These are phyloP conservation scores for Ophiostoma himal-ulmi DNA, from an alignment of 2,329 filamentous ascomycete genomes.

Conservation along the genomic window DNA sequence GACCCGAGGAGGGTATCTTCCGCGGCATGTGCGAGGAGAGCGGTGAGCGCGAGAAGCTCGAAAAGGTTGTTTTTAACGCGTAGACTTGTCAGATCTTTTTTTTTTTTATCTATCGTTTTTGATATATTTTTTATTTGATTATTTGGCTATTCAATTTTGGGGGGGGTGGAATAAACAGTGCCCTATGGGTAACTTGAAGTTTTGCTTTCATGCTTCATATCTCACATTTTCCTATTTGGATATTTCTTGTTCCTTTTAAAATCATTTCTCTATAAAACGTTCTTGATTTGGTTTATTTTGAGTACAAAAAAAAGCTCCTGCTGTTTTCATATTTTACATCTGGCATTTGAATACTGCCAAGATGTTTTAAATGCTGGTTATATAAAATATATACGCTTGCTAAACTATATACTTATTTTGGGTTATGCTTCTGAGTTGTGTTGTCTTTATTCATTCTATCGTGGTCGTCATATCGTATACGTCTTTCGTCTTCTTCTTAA, in stretches of 20 bases:
- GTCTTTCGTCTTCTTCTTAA: not conserved
- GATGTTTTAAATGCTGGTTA: not conserved
- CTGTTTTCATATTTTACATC: not conserved
- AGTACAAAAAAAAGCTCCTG: not conserved
- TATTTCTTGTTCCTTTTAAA: not conserved
- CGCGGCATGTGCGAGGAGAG: constrained; percentile 58
- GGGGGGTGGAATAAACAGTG: not conserved
- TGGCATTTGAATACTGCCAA: no score
- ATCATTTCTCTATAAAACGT: not conserved
- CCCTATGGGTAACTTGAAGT: not conserved
- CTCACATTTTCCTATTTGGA: not conserved
- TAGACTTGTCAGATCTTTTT: not conserved
- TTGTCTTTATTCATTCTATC: not conserved
- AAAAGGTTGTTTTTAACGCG: constrained; percentile 40
- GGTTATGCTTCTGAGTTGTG: not conserved
- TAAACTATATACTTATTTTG: not conserved
- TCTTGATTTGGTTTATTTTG: not conserved
- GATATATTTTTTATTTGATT: not conserved
- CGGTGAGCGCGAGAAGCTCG: constrained; percentile 51
- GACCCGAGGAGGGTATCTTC: constrained; percentile 48
- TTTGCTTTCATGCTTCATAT: not conserved
- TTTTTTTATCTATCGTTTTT: not conserved
- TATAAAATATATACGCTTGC: not conserved
- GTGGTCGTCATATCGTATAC: not conserved
- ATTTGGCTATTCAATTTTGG: not conserved